A percentile compares a stretch with the other conserved stretches of the same genome.
Conservation (phyloP, 768 basidiomycete genomes). For the Hypholoma fasciculare region DNA sequence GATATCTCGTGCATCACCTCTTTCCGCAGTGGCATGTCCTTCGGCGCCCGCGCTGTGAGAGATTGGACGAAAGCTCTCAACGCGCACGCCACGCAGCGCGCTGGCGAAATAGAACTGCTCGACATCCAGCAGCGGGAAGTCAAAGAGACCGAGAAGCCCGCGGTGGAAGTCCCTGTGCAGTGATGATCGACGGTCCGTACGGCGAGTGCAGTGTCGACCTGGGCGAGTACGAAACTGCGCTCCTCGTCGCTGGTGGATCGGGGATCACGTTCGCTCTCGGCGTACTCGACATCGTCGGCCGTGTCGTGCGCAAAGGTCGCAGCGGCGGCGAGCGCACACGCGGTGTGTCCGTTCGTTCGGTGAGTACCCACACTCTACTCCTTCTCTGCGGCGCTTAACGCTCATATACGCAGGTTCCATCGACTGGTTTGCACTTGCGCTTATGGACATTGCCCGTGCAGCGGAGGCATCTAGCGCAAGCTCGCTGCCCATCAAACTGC, state of each 20-base stretch:
- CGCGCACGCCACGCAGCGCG: constrained; percentile 40
- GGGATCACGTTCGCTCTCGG: constrained; percentile 84
- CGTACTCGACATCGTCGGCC: constrained; percentile 73
- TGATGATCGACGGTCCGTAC: constrained; percentile 88
- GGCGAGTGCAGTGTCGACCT: constrained; percentile 80
- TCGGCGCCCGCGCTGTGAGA: constrained; percentile 65
- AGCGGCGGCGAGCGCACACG: constrained; percentile 51
- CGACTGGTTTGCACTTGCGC: constrained; percentile 40
- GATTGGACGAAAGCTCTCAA: constrained; percentile 78
- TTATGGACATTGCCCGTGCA: constrained; percentile 35
- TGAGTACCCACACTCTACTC: constrained; percentile 29
- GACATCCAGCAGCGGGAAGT: not conserved
- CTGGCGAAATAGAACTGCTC: constrained; percentile 21
- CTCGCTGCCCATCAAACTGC: constrained; percentile 53
- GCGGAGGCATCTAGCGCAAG: constrained; percentile 35
- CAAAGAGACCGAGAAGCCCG: constrained; percentile 3
- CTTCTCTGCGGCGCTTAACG: not conserved
- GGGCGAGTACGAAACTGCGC: constrained; percentile 64
- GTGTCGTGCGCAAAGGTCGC: constrained; percentile 50
- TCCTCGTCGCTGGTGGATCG: constrained; percentile 82
- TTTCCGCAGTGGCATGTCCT: constrained; percentile 47
- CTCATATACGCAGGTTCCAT: constrained; percentile 28
- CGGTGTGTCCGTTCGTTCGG: constrained; percentile 82
- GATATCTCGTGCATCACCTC: constrained; percentile 43
- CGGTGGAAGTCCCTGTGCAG: constrained; percentile 47